phyloP scores from a whole-genome alignment of 306 rosid species.

The Hylodesmum podocarpum region DNA sequence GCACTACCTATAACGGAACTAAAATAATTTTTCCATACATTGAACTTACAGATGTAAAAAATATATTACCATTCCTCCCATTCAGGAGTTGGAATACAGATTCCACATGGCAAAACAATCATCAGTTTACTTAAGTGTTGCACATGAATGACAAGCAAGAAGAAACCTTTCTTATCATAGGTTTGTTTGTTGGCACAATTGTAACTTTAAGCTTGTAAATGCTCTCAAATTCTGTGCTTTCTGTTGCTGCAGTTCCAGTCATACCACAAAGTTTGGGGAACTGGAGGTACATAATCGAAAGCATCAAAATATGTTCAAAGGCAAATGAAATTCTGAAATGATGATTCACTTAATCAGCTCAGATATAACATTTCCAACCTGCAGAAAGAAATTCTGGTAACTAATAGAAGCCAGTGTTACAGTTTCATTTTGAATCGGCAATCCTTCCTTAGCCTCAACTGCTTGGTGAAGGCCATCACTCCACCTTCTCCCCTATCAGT shows the following conservation, averaged over 20 bases:
- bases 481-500: slow-evolving; percentile 92
- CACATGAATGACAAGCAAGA: slow-evolving; percentile 26
- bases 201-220: slow-evolving; percentile 97
- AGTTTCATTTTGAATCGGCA: slow-evolving; percentile 96
- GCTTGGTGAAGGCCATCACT: slow-evolving; percentile 99
- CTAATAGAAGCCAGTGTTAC: slow-evolving; percentile 96
- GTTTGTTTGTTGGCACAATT: slow-evolving; percentile 93
- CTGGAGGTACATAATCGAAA: slow-evolving; percentile 44
- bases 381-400: slow-evolving; percentile 98
- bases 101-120: slow-evolving; percentile 19
- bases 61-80: slow-evolving; percentile 21
- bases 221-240: slow-evolving; percentile 96
- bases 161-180: slow-evolving; percentile 92
- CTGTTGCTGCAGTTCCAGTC: slow-evolving; percentile 99
- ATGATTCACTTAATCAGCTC: slow-evolving; percentile 9
- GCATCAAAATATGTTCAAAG: slow-evolving; percentile 25
- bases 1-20: not conserved
- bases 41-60: not conserved
- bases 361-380: slow-evolving; percentile 56
- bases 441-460: slow-evolving; percentile 97
- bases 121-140: slow-evolving; percentile 8
- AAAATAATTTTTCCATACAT: not conserved
- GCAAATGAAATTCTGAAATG: slow-evolving; percentile 25
- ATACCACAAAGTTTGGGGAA: slow-evolving; percentile 98
- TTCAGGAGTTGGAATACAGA: not conserved